Evolutionary conservation across 495 filamentous ascomycete genomes (phyloP).

Genomic region (Penicillium goetzii): DNA sequence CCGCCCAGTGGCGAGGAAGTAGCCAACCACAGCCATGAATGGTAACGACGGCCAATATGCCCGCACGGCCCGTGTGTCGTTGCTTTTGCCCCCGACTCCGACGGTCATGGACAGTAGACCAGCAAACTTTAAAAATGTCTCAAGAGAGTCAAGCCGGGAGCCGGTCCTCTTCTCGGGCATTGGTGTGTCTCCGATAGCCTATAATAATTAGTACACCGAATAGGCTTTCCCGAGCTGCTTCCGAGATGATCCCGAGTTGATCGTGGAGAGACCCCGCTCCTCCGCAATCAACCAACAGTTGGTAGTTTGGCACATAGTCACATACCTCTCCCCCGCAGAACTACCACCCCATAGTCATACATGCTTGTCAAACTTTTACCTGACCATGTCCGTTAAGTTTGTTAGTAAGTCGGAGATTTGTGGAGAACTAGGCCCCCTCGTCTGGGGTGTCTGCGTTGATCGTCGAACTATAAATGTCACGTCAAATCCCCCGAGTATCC

Average conservation of each 20-base stretch:
- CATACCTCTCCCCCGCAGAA: not conserved
- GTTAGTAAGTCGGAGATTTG: not conserved
- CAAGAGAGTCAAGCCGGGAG: not conserved
- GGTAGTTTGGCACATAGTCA: no score
- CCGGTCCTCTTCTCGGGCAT: not conserved
- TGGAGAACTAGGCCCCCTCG: no score
- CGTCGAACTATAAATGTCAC: not conserved
- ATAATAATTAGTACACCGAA: not conserved
- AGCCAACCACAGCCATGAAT: not conserved
- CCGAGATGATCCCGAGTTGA: conserved; percentile 1
- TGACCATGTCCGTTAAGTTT: not conserved
- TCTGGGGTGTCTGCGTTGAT: not conserved
- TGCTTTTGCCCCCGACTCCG: not conserved
- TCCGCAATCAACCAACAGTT: not conserved
- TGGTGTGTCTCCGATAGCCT: not conserved
- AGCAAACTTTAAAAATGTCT: not conserved
- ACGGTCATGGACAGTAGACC: not conserved
- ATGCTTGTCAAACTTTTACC: not conserved
- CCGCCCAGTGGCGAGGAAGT: not conserved
- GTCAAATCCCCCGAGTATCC: not conserved
- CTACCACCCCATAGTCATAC: not conserved
- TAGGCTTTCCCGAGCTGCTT: not conserved
- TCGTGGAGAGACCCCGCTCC: not conserved
- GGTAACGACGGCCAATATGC: not conserved
- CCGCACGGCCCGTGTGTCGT: not conserved